These are phyloP conservation scores for Pistacia integerrima DNA, from an alignment of 345 rosid species.

Conservation along the genomic window DNA sequence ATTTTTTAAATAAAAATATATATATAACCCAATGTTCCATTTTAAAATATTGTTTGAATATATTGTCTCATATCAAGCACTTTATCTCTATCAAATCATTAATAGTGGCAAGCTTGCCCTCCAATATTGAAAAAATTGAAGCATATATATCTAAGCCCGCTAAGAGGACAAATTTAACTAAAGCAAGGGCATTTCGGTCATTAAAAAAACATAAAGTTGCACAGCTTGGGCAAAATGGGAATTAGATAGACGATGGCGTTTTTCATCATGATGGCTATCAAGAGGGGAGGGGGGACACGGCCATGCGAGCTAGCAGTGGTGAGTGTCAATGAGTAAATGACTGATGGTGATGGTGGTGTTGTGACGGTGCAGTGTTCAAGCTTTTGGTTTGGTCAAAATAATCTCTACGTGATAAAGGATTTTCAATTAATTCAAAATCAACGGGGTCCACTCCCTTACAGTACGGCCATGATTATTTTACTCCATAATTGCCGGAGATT, in stretches of 20 bases:
- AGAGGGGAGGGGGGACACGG: neutral
- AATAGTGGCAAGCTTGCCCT: neutral
- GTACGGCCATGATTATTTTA: neutral
- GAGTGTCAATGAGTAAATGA: neutral
- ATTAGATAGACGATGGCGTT: no score
- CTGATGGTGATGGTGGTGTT: neutral
- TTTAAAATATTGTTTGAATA: neutral
- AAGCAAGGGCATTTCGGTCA: neutral
- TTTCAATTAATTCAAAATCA: neutral
- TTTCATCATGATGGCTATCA: neutral
- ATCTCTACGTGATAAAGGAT: neutral
- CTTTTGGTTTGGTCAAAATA: neutral
- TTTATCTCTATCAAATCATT: no score
- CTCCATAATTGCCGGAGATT: conserved; percentile 27
- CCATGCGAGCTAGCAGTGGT: neutral
- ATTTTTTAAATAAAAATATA: no score
- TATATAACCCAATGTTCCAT: no score
- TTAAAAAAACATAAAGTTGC: no score
- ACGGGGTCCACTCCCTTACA: neutral
- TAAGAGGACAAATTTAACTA: no score
- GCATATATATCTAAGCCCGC: neutral
- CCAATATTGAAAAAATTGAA: neutral
- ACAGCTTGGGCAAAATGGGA: no score
- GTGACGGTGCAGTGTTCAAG: neutral
- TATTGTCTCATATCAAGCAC: neutral